A percentile compares a stretch with the other conserved stretches of the same genome.
These are phyloP conservation scores for Termitomyces sp. DNA, from an alignment of 768 basidiomycete species.

Conservation along the genomic window DNA sequence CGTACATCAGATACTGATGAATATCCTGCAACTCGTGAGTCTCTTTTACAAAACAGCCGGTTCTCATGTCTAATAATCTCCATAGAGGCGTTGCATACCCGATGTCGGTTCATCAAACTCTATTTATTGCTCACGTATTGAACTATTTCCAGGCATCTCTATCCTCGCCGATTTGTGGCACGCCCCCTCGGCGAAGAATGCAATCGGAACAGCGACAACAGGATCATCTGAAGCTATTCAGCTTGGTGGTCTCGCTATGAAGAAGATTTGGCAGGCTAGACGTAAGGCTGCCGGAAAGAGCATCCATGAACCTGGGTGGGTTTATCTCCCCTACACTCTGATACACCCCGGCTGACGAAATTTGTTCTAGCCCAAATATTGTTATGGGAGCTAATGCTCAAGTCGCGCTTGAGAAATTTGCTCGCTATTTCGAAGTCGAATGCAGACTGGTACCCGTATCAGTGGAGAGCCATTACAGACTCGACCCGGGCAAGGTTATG, in stretches of 20 bases:
- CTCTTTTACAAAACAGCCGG: background rate
- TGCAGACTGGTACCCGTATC: conserved; percentile 48
- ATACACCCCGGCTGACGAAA: background rate
- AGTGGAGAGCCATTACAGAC: conserved; percentile 45
- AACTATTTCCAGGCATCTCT: conserved; percentile 23
- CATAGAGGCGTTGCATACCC: conserved; percentile 46
- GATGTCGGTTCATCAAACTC: conserved; percentile 26
- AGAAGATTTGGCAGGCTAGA: conserved; percentile 63
- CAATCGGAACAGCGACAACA: conserved; percentile 68
- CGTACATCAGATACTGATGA: conserved; percentile 41
- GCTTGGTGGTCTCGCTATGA: conserved; percentile 71
- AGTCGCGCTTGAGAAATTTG: conserved; percentile 71
- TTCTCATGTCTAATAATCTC: background rate
- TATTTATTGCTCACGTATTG: background rate
- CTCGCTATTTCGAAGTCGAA: conserved; percentile 68
- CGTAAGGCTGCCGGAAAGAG: conserved; percentile 62
- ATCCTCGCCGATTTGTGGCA: conserved; percentile 65
- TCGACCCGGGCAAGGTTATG: conserved; percentile 59
- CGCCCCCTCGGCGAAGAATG: conserved; percentile 54
- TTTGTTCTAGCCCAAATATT: conserved; percentile 48
- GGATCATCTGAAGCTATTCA: conserved; percentile 70
- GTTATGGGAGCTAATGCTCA: conserved; percentile 71
- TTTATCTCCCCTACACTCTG: background rate
- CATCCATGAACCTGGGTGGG: conserved; percentile 73
- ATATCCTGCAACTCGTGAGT: conserved; percentile 59